Base-by-base conservation (phyloP, 2,329 filamentous ascomycete species). In the Bipolaris bicolor region DNA sequence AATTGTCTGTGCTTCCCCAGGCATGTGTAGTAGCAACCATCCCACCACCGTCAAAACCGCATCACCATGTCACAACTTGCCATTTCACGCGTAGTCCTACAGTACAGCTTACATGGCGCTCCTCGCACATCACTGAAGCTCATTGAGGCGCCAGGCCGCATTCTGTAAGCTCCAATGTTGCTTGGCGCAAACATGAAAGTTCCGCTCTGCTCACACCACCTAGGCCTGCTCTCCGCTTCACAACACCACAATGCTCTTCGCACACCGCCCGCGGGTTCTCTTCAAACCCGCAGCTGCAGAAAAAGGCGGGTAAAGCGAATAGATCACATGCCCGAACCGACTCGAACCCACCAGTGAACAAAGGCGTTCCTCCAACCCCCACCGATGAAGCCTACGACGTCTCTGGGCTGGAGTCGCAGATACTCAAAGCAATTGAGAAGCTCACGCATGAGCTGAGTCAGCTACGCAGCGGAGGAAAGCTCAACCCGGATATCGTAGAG, bases 401-500 rank as follows among this genome's bases (percentile, higher is more conserved):
- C 64, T 80, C 83, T 5, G 74, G 77, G 9, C 77, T 90, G 3
- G 80, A 88, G 60, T 67, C 77, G 0, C 81, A 83, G 9, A 86
- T 90, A 52, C 76, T 81, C 11, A 80, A 80, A 52, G 80, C 83
- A 0, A 76, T 87, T 10, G 80, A 84, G 53, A 81, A 80, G 49
- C 77, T 91, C 22, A 86, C 84, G 61, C 82, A 84, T 63, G 85
- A 88, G 9, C 76, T 90, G 1, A 81, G 83, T 1, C 87, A 88
- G 69, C 77, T 90, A 11, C 80, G 86, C 4, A 81, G 84, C 0
- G 86, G 86, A 5, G 88, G 87, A 0, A 77, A 86, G 24, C 82
- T 88, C 69, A 89, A 88, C 60, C 84, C 86, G 0, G 83, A 87
- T 46, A 72, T 83, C 1, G 78, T 90, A 29, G 88, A 90, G 73